Base-by-base conservation (phyloP, 2,329 filamentous ascomycete species). In the Ophiocordyceps polyrhachis-furcata region DNA sequence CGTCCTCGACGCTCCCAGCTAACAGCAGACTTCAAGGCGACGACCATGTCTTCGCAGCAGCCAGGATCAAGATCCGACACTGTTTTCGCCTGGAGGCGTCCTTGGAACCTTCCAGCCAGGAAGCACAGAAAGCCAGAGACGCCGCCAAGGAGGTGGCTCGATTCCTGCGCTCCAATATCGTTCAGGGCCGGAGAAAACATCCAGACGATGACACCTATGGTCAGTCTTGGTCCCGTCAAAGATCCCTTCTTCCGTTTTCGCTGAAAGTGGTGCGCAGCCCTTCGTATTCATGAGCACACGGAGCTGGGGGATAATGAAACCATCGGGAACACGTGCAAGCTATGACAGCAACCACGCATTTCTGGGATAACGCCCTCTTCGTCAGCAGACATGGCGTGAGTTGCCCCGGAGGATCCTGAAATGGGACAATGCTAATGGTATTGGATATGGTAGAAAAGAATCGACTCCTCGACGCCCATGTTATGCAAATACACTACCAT, bases 231-330 rank as follows among this genome's bases (percentile, higher is more conserved):
- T 1, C 5, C 11, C 19, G 20, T 23, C 11, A 21, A 21, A 21
- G n/a, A 13, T 41, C 38, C 21, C 19, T 15, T 40, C 19, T 5
- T 20, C 6, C 8, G 13, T 13, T 12, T 19, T 13, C 15, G 25
- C 41, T 42, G 41, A 42, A 25, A 7, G 7, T 15, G 15, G 11
- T 11, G 20, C 17, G 41, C n/a, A 95, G 87, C 82, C 58, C 66
- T 96, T 46, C 74, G 81, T 44, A 95, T 98, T 63, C 91, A 96
- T 60, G 74, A 93, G 49, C 68, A 93, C 51, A 98, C 82, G 28
- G 89, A 98, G 62, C 73, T 85, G 51, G 87, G 91, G 45, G 83
- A 96, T 63, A 98, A 98, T 58, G 87, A 95, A 53, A 84, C 81
- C 31, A 76, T 95, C 8, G 35, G 35, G 5, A 19, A 11, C 17